Evolutionary conservation across 805 yeast genomes (phyloP).

Genomic region (Yarrowia phangngaensis): DNA sequence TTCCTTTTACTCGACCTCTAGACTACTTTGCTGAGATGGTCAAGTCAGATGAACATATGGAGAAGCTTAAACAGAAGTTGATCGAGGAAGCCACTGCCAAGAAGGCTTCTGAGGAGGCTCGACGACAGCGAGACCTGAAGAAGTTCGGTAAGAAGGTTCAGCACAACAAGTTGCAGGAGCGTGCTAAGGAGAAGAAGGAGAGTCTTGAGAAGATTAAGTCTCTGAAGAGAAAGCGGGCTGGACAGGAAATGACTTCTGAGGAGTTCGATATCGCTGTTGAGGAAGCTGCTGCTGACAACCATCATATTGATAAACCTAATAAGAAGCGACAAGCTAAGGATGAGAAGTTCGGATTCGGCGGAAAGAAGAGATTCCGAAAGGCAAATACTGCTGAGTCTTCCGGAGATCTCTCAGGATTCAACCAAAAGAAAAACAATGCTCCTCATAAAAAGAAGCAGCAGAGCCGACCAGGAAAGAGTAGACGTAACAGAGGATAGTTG

Average conservation of each 20-base stretch:
- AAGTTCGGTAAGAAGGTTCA: conserved; percentile 97
- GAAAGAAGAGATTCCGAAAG: conserved; percentile 68
- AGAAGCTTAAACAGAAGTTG: conserved; percentile 75
- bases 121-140: conserved; percentile 89
- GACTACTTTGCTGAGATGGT: conserved; percentile 99
- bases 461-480: conserved; percentile 13
- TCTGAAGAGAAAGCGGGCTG: conserved; percentile 82
- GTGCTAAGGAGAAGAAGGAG: conserved; percentile 89
- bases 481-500: conserved; percentile 14
- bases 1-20: conserved; percentile 87
- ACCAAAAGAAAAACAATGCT: conserved; percentile 51
- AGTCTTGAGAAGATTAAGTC: conserved; percentile 85
- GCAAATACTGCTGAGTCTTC: conserved; percentile 70
- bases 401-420: conserved; percentile 60
- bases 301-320: conserved; percentile 52
- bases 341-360: conserved; percentile 71
- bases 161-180: conserved; percentile 84
- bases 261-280: conserved; percentile 90
- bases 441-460: conserved; percentile 30
- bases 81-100: conserved; percentile 64
- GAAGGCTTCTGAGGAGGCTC: conserved; percentile 89
- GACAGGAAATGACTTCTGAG: conserved; percentile 64
- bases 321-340: conserved; percentile 67
- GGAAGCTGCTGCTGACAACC: conserved; percentile 69
- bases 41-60: conserved; percentile 97